Evolutionary conservation across 2,329 filamentous ascomycete genomes (phyloP).

Genomic region (Helotiales sp.): DNA sequence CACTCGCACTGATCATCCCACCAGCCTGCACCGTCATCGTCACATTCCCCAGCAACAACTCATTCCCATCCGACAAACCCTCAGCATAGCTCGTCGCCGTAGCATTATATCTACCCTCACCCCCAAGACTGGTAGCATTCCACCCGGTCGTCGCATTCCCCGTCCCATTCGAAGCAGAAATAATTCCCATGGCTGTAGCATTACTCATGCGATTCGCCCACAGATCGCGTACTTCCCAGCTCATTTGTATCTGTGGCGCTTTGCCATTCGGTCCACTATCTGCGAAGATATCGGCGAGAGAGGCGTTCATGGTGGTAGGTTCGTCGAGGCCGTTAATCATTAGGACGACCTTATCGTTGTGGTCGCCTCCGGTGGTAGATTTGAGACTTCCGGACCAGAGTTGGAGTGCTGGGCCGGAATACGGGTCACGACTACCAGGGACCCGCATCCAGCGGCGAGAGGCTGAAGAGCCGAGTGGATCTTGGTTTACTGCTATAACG

Average conservation of each 20-base stretch:
- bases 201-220: slow-evolving; percentile 60
- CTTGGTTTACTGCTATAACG: slow-evolving; percentile 52
- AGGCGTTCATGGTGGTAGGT: slow-evolving; percentile 52
- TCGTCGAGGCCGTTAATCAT: slow-evolving; percentile 54
- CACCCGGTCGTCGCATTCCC: slow-evolving; percentile 41
- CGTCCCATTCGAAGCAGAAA: slow-evolving; percentile 47
- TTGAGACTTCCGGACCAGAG: slow-evolving; percentile 54
- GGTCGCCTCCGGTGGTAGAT: slow-evolving; percentile 50
- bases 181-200: slow-evolving; percentile 49
- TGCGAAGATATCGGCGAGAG: slow-evolving; percentile 58
- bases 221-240: slow-evolving; percentile 59
- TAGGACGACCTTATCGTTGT: slow-evolving; percentile 51
- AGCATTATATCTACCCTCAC: slow-evolving; percentile 51
- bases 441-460: slow-evolving; percentile 52
- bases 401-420: slow-evolving; percentile 52
- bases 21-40: slow-evolving; percentile 49
- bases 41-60: slow-evolving; percentile 54
- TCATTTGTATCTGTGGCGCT: slow-evolving; percentile 47
- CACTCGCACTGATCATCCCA: slow-evolving; percentile 50
- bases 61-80: slow-evolving; percentile 49
- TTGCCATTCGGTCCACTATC: slow-evolving; percentile 51
- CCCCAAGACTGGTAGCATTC: slow-evolving; percentile 40
- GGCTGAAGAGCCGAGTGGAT: slow-evolving; percentile 47
- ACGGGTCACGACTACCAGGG: slow-evolving; percentile 48
- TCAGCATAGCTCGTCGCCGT: slow-evolving; percentile 54